These are phyloP conservation scores for Aplosporella prunicola DNA, from an alignment of 2,329 filamentous ascomycete species.

Conservation along the genomic window DNA sequence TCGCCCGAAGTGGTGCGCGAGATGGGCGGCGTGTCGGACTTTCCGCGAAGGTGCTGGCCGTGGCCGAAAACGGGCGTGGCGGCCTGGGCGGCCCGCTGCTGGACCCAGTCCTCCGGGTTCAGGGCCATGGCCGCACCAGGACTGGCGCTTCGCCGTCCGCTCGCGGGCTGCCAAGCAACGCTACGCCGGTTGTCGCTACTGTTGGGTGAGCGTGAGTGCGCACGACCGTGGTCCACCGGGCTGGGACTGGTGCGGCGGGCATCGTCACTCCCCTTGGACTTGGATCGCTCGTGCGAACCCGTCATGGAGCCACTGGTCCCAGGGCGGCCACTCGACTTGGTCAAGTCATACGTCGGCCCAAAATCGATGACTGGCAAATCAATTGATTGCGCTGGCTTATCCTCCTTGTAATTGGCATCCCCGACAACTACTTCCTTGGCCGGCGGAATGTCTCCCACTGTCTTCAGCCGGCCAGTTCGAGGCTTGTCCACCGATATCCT, in stretches of 20 bases:
- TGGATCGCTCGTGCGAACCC: constrained; percentile 19
- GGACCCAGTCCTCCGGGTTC: constrained; percentile 74
- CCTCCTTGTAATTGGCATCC: constrained; percentile 34
- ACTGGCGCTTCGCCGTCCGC: constrained; percentile 4
- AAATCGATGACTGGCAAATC: constrained; percentile 73
- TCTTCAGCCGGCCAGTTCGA: constrained; percentile 70
- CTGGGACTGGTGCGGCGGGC: constrained; percentile 25
- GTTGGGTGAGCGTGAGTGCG: constrained; percentile 22
- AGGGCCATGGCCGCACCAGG: constrained; percentile 28
- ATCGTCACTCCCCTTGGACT: constrained; percentile 18
- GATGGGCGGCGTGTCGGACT: constrained; percentile 41
- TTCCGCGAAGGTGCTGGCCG: constrained; percentile 13
- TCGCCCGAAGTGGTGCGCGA: constrained; percentile 36
- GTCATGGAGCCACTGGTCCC: constrained; percentile 46
- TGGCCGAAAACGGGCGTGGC: constrained; percentile 38
- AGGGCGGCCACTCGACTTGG: constrained; percentile 43
- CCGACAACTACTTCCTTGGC: constrained; percentile 36
- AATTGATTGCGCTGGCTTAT: no score
- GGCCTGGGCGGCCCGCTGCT: constrained; percentile 56
- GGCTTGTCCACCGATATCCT: constrained; percentile 45
- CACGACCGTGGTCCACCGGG: constrained; percentile 34
- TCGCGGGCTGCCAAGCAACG: constrained; percentile 66
- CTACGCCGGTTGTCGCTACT: constrained; percentile 46
- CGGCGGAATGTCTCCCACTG: constrained; percentile 47
- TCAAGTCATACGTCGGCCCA: constrained; percentile 69